Conservation (phyloP, 495 filamentous ascomycete species). For the Neurospora sp. region DNA sequence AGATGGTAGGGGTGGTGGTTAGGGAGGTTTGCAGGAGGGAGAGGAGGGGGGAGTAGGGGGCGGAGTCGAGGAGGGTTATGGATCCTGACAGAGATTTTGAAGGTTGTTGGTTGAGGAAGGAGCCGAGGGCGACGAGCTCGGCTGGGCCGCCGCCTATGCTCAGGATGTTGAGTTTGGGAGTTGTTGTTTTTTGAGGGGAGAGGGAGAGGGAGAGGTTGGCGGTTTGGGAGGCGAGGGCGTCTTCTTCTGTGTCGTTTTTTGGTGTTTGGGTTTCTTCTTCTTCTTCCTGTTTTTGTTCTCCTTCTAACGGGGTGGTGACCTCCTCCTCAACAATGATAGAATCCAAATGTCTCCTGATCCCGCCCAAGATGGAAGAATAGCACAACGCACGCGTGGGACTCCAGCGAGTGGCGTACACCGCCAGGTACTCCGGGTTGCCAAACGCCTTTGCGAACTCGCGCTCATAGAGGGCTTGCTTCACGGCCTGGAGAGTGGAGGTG, state of each 20-base stretch:
- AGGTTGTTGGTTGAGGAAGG: slow-evolving; percentile 40
- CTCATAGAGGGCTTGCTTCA: slow-evolving; percentile 76
- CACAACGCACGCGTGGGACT: slow-evolving; percentile 72
- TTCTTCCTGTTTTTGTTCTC: background rate
- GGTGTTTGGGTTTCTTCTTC: background rate
- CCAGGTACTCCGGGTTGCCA: slow-evolving; percentile 51
- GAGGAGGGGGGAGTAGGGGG: slow-evolving; percentile 59
- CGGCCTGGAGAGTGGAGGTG: slow-evolving; percentile 51
- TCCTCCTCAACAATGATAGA: background rate
- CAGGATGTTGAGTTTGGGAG: slow-evolving; percentile 35
- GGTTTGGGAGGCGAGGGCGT: background rate
- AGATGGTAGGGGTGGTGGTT: slow-evolving; percentile 36
- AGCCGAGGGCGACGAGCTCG: slow-evolving; percentile 69
- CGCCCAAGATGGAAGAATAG: slow-evolving; percentile 58
- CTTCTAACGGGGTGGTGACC: slow-evolving; percentile 2
- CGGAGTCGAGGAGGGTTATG: slow-evolving; percentile 68
- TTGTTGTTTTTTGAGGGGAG: background rate
- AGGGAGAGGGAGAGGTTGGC: background rate
- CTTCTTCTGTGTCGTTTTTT: background rate
- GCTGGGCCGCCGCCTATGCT: slow-evolving; percentile 83
- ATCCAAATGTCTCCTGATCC: slow-evolving; percentile 31
- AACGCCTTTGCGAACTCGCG: slow-evolving; percentile 79
- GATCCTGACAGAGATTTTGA: background rate
- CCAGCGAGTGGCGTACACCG: slow-evolving; percentile 81
- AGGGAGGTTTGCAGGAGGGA: slow-evolving; percentile 38